phyloP scores from a whole-genome alignment of 495 filamentous ascomycete species.

The Immersiella caudata region DNA sequence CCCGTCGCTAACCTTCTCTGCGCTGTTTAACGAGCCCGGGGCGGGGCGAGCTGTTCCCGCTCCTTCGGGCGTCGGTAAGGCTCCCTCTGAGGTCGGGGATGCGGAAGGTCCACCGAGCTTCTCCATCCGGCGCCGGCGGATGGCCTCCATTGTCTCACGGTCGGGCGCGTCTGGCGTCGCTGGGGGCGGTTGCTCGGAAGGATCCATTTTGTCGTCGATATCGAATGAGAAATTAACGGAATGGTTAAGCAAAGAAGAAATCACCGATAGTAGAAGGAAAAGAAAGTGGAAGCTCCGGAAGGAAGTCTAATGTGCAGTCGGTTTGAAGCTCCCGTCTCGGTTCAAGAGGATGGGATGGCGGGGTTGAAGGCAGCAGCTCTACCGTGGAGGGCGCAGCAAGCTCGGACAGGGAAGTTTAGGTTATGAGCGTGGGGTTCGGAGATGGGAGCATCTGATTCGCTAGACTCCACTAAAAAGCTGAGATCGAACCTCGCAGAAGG shows the following conservation, averaged over 20 bases:
- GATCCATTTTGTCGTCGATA: constrained; percentile 32
- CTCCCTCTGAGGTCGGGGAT: constrained; percentile 15
- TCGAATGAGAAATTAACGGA: not conserved
- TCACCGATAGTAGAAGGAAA: not conserved
- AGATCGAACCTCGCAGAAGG: not conserved
- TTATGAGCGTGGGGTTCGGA: not conserved
- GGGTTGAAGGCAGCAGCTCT: constrained; percentile 24
- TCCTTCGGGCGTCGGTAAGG: constrained; percentile 18
- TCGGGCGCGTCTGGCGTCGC: constrained; percentile 37
- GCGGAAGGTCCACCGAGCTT: constrained; percentile 44
- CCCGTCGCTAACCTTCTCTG: constrained; percentile 12
- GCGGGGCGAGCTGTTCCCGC: constrained; percentile 15
- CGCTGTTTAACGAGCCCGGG: constrained; percentile 10
- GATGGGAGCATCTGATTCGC: constrained; percentile 5
- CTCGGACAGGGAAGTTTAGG: not conserved
- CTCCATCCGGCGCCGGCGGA: constrained; percentile 45
- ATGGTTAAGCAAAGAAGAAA: not conserved
- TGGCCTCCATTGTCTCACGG: constrained; percentile 43
- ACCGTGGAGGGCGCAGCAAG: not conserved
- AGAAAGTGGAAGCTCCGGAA: not conserved
- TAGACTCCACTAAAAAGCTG: not conserved
- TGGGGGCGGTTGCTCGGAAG: constrained; percentile 30
- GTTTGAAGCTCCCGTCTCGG: constrained; percentile 3
- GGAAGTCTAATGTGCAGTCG: not conserved
- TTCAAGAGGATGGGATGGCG: constrained; percentile 24